Conservation (phyloP, 2,329 filamentous ascomycete genomes). For the Aureobasidium sp. region DNA sequence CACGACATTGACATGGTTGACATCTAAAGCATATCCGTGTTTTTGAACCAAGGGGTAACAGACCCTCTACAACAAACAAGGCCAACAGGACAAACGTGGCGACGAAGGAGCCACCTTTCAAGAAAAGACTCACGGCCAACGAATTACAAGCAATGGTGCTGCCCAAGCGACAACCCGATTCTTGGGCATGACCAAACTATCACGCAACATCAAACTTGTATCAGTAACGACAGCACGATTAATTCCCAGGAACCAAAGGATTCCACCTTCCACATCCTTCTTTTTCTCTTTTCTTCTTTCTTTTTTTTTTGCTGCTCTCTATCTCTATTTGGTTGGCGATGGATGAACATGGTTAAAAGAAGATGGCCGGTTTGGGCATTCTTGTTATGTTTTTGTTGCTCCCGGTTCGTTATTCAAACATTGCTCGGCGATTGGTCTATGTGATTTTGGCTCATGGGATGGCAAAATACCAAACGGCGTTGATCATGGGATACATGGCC, state of each 20-base stretch:
- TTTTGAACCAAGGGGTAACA: background rate
- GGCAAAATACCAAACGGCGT: slow-evolving; percentile 11
- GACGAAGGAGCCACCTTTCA: background rate
- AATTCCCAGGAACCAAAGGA: slow-evolving; percentile 10
- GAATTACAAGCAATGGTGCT: background rate
- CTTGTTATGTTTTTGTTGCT: background rate
- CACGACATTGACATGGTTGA: slow-evolving; percentile 55
- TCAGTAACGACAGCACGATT: slow-evolving; percentile 12
- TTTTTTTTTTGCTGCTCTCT: background rate
- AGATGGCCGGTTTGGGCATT: background rate
- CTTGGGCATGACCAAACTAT: background rate
- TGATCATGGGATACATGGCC: slow-evolving; percentile 4
- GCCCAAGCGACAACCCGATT: background rate
- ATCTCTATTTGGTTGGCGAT: background rate
- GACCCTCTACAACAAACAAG: background rate
- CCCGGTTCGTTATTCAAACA: background rate
- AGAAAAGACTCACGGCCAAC: background rate
- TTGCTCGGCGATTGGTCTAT: slow-evolving; percentile 8
- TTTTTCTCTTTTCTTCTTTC: background rate
- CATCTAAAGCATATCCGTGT: slow-evolving; percentile 20
- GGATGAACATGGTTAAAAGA: background rate
- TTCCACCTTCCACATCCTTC: background rate
- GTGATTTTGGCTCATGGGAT: slow-evolving; percentile 2
- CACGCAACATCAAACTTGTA: slow-evolving; percentile 7
- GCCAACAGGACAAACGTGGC: slow-evolving; percentile 7